Conservation (phyloP, 208 protist genomes). For the Leptomonas pyrrhocoris region DNA sequence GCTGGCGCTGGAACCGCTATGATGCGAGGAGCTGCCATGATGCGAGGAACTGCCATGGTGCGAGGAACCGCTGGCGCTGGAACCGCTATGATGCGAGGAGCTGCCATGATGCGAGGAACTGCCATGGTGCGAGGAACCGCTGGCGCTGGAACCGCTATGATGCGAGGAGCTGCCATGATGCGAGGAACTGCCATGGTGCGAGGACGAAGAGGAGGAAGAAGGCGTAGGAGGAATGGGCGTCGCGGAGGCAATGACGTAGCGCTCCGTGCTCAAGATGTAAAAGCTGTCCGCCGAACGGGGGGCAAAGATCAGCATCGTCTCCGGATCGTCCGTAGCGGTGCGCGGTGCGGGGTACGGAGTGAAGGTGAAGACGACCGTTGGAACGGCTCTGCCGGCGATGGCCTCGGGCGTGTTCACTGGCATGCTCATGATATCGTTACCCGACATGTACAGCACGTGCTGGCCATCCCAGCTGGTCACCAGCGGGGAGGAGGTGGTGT, state of each 20-base stretch:
- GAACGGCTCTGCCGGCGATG: neutral
- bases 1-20: neutral
- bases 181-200: too few species aligned
- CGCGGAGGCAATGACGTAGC: conserved; percentile 24
- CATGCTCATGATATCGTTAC: conserved; percentile 10
- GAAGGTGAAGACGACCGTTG: conserved; percentile 12
- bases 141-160: too few species aligned
- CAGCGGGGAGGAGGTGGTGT: conserved; percentile 1
- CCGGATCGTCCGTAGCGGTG: neutral
- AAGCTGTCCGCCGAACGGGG: conserved; percentile 25
- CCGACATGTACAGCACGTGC: conserved; percentile 18
- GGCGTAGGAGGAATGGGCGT: conserved; percentile 10
- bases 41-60: too few species aligned
- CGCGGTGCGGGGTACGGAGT: conserved; percentile 2
- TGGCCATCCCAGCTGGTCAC: conserved; percentile 17
- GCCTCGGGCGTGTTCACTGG: conserved; percentile 14
- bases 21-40: too few species aligned
- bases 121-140: too few species aligned
- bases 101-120: too few species aligned
- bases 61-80: conserved; percentile 5
- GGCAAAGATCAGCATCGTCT: conserved; percentile 18
- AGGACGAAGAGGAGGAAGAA: neutral
- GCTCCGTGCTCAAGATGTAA: conserved; percentile 23
- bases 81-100: too few species aligned
- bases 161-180: too few species aligned